phyloP scores from a whole-genome alignment of 2,329 filamentous ascomycete species.

The Sporothrix brasiliensis region DNA sequence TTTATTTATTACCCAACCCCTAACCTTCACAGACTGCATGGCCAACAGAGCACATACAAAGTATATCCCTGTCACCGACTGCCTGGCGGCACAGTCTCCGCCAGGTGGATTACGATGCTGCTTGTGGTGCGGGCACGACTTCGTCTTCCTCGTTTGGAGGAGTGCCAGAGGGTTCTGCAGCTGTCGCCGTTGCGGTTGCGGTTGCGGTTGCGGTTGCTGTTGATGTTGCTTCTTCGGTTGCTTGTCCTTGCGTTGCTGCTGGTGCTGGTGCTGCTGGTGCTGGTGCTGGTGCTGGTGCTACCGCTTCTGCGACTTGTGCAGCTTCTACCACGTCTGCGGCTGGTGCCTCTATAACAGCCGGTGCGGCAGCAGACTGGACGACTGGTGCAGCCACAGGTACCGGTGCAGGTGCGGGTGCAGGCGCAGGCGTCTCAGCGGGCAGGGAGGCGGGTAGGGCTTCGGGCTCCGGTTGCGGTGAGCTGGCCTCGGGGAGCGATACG shows the following conservation, averaged over 20 bases:
- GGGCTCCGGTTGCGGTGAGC: background rate
- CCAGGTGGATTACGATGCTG: constrained; percentile 8
- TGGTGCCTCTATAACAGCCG: background rate
- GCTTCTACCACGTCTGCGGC: background rate
- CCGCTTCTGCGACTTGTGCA: background rate
- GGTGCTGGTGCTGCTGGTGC: background rate
- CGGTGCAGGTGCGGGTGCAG: background rate
- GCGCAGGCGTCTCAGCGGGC: background rate
- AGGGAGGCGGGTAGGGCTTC: background rate
- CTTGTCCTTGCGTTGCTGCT: too few relatives aligned
- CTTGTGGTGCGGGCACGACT: background rate
- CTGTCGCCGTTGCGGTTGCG: background rate
- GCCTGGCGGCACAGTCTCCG: constrained; percentile 26
- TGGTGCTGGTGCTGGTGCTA: background rate
- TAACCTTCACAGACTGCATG: too few relatives aligned
- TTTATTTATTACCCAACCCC: too few relatives aligned
- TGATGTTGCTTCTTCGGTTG: background rate
- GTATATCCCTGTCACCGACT: background rate
- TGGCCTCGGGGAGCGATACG: background rate
- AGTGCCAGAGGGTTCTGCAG: background rate
- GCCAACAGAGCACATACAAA: too few relatives aligned
- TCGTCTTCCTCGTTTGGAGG: background rate
- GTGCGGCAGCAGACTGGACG: background rate
- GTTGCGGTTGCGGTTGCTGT: background rate
- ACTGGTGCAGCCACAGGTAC: background rate